These are phyloP conservation scores for Pulveroboletus ravenelii DNA, from an alignment of 768 basidiomycete genomes.

Conservation along the genomic window DNA sequence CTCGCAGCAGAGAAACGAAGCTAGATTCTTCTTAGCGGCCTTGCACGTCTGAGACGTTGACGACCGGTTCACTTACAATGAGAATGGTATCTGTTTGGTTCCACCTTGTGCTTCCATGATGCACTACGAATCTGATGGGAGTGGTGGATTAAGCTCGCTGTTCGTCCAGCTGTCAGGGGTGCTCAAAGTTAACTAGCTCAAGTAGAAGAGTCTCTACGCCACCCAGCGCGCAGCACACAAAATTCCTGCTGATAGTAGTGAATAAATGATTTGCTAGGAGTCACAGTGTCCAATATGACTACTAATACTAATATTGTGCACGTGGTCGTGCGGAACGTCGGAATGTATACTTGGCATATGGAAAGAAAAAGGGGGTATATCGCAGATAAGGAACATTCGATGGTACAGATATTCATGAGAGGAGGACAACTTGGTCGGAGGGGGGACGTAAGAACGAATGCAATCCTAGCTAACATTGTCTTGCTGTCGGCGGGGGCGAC, in stretches of 20 bases:
- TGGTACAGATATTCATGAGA: conserved; percentile 11
- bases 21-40: conserved; percentile 25
- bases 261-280: neutral
- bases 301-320: neutral
- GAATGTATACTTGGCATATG: conserved; percentile 15
- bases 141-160: neutral
- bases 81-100: conserved; percentile 34
- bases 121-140: neutral
- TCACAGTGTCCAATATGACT: neutral
- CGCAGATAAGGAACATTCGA: conserved; percentile 10
- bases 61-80: conserved; percentile 35
- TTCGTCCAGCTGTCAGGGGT: neutral
- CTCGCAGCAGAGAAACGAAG: conserved; percentile 46
- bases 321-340: neutral
- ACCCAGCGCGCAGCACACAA: neutral
- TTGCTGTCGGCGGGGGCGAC: conserved; percentile 24
- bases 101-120: conserved; percentile 13
- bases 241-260: neutral
- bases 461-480: conserved; percentile 16
- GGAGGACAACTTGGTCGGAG: neutral
- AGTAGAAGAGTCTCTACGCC: neutral
- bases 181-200: neutral
- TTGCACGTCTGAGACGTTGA: neutral
- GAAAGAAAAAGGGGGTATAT: conserved; percentile 27
- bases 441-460: neutral